Evolutionary conservation across 495 filamentous ascomycete genomes (phyloP).

Genomic region (Acidomyces sp.): DNA sequence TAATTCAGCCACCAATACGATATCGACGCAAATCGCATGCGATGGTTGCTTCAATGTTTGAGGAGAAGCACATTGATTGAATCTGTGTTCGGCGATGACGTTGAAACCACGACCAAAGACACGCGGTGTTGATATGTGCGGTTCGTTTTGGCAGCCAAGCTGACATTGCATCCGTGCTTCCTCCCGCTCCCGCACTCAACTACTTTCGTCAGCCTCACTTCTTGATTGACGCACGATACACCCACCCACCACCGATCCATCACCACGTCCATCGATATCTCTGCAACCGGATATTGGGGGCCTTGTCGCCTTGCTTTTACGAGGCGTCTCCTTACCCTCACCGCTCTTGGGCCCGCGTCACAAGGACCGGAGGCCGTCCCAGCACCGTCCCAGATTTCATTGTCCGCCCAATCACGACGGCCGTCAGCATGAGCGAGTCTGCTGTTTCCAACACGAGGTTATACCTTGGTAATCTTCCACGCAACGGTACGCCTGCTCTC

Average conservation of each 20-base stretch:
- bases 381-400: neutral
- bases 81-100: neutral
- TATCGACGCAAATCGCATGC: no score
- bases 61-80: neutral
- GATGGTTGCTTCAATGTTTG: no score
- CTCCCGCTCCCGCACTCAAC: no score
- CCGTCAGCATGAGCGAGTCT: no score
- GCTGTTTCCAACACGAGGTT: slow-evolving; percentile 52
- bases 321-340: neutral
- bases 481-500: slow-evolving; percentile 63
- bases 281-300: neutral
- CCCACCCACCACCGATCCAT: neutral
- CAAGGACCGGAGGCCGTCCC: neutral
- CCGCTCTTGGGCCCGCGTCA: neutral
- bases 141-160: neutral
- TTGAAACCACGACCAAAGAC: neutral
- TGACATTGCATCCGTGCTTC: neutral
- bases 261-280: neutral
- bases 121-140: neutral
- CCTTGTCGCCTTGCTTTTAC: neutral
- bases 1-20: no score
- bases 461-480: slow-evolving; percentile 94
- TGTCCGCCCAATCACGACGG: slow-evolving; percentile 40
- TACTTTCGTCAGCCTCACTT: no score
- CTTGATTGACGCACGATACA: no score